Conservation (phyloP, 306 rosid genomes). For the Fagus crenata region DNA sequence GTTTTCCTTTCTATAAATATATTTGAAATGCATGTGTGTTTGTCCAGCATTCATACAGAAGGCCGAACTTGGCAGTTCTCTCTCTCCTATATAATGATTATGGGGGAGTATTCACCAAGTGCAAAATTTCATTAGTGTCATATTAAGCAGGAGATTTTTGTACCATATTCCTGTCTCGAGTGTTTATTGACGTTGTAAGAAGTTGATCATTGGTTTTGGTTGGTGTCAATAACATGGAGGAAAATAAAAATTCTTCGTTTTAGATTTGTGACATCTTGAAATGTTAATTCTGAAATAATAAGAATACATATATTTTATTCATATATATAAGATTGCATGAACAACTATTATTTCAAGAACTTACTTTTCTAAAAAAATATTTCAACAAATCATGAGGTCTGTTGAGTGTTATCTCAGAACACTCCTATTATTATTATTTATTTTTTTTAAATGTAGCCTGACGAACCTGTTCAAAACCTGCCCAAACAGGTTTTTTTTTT, state of each 20-base stretch:
- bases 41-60: neutral
- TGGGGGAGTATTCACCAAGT: neutral
- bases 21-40: neutral
- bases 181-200: neutral
- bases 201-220: slow-evolving; percentile 1
- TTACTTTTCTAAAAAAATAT: no score
- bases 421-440: no score
- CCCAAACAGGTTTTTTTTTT: no score
- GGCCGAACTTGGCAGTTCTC: neutral
- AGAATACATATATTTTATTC: neutral
- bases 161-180: neutral
- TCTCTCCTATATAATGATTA: neutral
- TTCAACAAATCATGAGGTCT: neutral
- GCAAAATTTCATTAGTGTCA: neutral
- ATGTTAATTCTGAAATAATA: neutral
- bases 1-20: neutral
- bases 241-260: neutral
- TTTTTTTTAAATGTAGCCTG: no score
- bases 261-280: neutral
- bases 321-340: neutral
- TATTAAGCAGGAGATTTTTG: neutral
- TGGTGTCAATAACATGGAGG: neutral
- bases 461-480: no score
- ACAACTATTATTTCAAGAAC: neutral
- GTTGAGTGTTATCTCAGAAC: neutral